Base-by-base conservation (phyloP, 1,284 basidiomycete genomes). In the Ustilago sp. region DNA sequence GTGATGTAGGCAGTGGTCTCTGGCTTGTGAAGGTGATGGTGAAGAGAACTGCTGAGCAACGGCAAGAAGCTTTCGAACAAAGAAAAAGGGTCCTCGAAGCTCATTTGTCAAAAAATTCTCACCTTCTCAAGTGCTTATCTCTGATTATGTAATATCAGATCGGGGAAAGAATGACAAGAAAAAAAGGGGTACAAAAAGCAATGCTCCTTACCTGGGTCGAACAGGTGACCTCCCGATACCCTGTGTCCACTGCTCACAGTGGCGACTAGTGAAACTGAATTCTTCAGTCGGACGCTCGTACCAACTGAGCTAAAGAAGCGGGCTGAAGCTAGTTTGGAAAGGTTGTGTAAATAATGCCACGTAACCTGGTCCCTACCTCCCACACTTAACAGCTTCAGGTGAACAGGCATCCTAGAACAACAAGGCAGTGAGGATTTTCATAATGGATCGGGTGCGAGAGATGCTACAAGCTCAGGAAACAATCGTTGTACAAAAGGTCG, bases 241-340 rank as follows among this genome's bases (percentile, higher is more conserved):
- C 12, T 8, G 4, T 39, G n/a, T 57, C 60, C 57, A 57, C 69
- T 56, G 47, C 23, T 36, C 9, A 36, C 64, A 67, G 59, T 57
- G 58, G 48, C 54, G 51, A 57, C 57, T 57, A 45, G 52, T 31
- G 55, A 59, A 70, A 75, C 67, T 67, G 67, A 63, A 75, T 75
- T 57, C 74, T 76, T 76, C 74, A 76, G 74, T 76, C 74, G 74
- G 62, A 76, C 74, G 74, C 74, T 76, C 74, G 74, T 76, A 76
- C 74, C 74, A 76, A 64, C 74, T 76, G 74, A 76, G 74, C 74
- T 76, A 76, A 68, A 66, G 66, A 69, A 74, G 71, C 71, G 15
- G 7, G 19, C 32, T 63, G 51, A 1, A 4, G 8, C 1, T 9
- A 17, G 3, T 0, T 2, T 19, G 11, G n/a, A 6, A 19, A 8